phyloP scores from a whole-genome alignment of 225 moss, liverwort and hornwort genomes.

The Physcomitrium patens region DNA sequence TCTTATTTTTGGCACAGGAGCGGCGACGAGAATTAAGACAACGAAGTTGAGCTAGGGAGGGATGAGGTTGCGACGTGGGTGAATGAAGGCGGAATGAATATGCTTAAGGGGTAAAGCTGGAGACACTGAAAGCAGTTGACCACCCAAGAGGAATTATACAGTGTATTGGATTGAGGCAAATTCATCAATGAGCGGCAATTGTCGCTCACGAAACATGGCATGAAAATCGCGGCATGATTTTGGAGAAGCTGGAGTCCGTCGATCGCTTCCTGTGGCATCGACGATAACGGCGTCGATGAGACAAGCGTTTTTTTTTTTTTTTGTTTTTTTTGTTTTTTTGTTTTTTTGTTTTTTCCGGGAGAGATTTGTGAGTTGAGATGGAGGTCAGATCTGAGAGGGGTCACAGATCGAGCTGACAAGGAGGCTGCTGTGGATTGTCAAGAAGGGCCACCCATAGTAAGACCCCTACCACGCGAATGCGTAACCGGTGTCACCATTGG shows the following conservation, averaged over 20 bases:
- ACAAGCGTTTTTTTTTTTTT: too few species aligned
- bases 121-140: slow-evolving; percentile 28
- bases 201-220: slow-evolving; percentile 35
- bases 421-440: not conserved
- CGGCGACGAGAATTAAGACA: too few species aligned
- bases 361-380: too few species aligned
- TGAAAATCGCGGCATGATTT: slow-evolving; percentile 19
- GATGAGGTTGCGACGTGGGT: too few species aligned
- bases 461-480: slow-evolving; percentile 33
- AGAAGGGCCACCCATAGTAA: slow-evolving; percentile 15
- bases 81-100: not conserved
- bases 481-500: slow-evolving; percentile 45
- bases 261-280: too few species aligned
- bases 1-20: too few species aligned
- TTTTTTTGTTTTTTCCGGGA: too few species aligned
- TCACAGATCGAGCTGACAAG: too few species aligned
- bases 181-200: not conserved
- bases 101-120: not conserved
- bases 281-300: too few species aligned
- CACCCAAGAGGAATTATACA: slow-evolving; percentile 21
- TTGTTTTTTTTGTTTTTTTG: too few species aligned
- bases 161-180: slow-evolving; percentile 10
- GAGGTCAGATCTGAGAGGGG: too few species aligned
- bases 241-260: slow-evolving; percentile 38
- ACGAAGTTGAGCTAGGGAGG: too few species aligned